These are phyloP conservation scores for Coprinopsis cinerea DNA, from an alignment of 768 basidiomycete genomes.

Conservation along the genomic window DNA sequence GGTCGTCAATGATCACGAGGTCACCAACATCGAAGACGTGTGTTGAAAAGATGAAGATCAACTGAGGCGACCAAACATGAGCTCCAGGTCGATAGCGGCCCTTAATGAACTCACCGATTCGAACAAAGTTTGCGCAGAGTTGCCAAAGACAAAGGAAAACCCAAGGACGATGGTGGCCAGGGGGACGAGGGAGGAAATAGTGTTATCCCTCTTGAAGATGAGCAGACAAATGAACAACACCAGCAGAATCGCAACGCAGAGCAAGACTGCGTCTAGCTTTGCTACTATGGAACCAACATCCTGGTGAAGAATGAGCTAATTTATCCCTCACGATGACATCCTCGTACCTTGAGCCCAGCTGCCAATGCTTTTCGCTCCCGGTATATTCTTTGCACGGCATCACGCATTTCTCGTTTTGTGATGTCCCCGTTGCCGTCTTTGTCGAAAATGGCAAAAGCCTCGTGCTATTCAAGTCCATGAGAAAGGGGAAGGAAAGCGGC, in stretches of 20 bases:
- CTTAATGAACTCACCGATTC: conserved; percentile 51
- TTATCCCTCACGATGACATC: not conserved
- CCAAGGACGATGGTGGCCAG: conserved; percentile 76
- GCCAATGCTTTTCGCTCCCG: conserved; percentile 68
- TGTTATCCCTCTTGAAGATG: conserved; percentile 64
- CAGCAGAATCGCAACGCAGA: conserved; percentile 49
- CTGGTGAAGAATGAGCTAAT: conserved; percentile 25
- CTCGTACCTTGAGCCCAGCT: conserved; percentile 58
- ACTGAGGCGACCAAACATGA: conserved; percentile 27
- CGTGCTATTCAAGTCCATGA: conserved; percentile 37
- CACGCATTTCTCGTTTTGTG: conserved; percentile 72
- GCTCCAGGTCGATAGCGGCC: not conserved
- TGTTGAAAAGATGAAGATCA: conserved; percentile 82
- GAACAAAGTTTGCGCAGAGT: conserved; percentile 73
- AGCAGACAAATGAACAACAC: conserved; percentile 67
- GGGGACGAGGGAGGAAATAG: conserved; percentile 68
- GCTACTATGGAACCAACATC: conserved; percentile 69
- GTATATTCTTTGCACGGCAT: conserved; percentile 77
- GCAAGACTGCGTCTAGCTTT: conserved; percentile 72
- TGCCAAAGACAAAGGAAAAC: conserved; percentile 81
- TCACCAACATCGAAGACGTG: conserved; percentile 86
- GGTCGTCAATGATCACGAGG: conserved; percentile 74
- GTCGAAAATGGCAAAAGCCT: conserved; percentile 67
- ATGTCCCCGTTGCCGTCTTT: conserved; percentile 84
- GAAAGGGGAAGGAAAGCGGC: conserved; percentile 4